Evolutionary conservation across 192 early-diverging fungal species (phyloP).

Genomic region (Nowakowskiella sp.): DNA sequence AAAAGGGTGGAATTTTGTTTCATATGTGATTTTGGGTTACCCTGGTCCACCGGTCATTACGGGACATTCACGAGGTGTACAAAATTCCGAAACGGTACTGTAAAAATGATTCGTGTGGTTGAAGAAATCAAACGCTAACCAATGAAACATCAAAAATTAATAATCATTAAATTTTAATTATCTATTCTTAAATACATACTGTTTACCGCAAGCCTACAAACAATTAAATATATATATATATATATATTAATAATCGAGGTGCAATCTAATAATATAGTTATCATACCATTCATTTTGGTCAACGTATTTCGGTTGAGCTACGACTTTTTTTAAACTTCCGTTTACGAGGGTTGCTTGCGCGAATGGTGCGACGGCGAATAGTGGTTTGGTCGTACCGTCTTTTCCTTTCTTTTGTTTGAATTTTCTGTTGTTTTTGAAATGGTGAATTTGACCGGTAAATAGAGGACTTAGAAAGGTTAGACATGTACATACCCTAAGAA

Average conservation of each 20-base stretch:
- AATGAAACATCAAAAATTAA: not conserved
- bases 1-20: not conserved
- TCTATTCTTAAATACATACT: conserved; percentile 11
- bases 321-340: conserved; percentile 85
- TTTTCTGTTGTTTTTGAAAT: no score
- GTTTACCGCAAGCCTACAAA: conserved; percentile 25
- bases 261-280: not conserved
- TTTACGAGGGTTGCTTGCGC: conserved; percentile 76
- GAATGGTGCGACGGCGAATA: no score
- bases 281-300: conserved; percentile 90
- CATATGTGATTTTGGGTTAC: conserved; percentile 27
- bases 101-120: conserved; percentile 87
- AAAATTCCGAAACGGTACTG: conserved; percentile 80
- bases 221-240: not conserved
- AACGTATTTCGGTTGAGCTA: conserved; percentile 82
- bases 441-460: no score
- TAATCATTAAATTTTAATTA: conserved; percentile 16
- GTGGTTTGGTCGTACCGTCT: no score
- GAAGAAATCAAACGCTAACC: conserved; percentile 81
- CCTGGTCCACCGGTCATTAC: conserved; percentile 75
- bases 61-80: conserved; percentile 71
- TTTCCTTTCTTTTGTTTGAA: no score
- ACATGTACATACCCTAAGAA: no score
- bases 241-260: not conserved
- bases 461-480: no score